Conservation (phyloP, 805 yeast genomes). For the Nakazawaea laoshanensis region DNA sequence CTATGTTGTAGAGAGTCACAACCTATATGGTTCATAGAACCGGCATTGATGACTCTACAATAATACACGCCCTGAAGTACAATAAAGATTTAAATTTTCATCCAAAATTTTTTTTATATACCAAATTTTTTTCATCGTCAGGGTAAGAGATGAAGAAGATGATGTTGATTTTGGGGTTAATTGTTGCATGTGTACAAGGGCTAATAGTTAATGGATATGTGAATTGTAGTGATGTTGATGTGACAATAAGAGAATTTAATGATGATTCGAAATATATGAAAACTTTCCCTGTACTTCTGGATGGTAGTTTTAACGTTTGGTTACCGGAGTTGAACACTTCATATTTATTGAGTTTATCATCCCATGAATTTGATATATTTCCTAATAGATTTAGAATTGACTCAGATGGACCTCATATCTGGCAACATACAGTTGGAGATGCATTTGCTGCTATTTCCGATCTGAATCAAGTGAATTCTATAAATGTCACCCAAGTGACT, state of each 20-base stretch:
- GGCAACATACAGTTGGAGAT: slow-evolving; percentile 7
- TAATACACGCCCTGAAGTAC: slow-evolving; percentile 11
- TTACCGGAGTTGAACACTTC: not conserved
- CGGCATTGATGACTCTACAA: slow-evolving; percentile 10
- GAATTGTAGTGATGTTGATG: too few species aligned
- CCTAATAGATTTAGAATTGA: slow-evolving; percentile 8
- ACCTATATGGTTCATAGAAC: slow-evolving; percentile 1
- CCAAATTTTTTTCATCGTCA: not conserved
- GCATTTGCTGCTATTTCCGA: slow-evolving; percentile 2
- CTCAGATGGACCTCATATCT: not conserved
- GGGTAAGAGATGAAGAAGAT: too few species aligned
- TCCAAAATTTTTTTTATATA: not conserved
- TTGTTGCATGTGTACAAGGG: too few species aligned
- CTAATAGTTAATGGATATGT: too few species aligned
- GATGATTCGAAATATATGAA: too few species aligned
- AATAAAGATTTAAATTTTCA: slow-evolving; percentile 3
- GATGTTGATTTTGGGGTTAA: too few species aligned
- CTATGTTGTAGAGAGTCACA: slow-evolving; percentile 11
- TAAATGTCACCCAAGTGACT: not conserved
- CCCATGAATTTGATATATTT: not conserved
- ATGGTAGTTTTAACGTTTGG: slow-evolving; percentile 5
- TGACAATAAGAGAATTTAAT: too few species aligned
- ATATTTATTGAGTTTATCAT: not conserved
- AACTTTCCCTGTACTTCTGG: slow-evolving; percentile 2
- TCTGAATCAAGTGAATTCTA: not conserved